Base-by-base conservation (phyloP, 176 grass and related monocot genomes). In the Aegilops longissima region DNA sequence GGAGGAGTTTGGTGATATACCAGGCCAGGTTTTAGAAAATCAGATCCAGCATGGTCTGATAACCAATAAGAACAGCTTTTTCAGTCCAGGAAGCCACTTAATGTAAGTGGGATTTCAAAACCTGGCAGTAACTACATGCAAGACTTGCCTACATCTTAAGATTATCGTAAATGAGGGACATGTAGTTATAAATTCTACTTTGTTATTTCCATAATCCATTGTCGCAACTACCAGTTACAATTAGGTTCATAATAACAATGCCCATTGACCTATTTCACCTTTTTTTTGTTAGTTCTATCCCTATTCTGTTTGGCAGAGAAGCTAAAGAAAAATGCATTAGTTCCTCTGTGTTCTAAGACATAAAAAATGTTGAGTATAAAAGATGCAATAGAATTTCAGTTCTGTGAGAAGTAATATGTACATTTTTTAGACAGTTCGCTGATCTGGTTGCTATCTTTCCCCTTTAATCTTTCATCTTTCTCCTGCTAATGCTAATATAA, bases 401-500 rank as follows among this genome's bases (percentile, higher is more conserved):
- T 51, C 13, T 79, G 9, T 79, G 14, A 61, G 33, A 80, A 45
- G 18, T 61, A 44, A 24, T 30, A 80, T 61, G 59, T 47, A 63
- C 39, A 76, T 66, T 30, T 78, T 73, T 49, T 36, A 2, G 4
- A 40, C 78, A 72, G 29, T 69, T 31, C 42, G 11, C 54, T 51
- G 52, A 39, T 66, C 42, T 45, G 61, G 61, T 66, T 66, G 61
- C 61, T 30, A 66, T 23, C 5, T 72, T 72, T 39, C 20, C n/a
- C 20, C 12, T 84, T 47, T 78, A 39, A 39, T 84, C 30, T 75
- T 64, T 78, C 27, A 81, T 63, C 39, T 14, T 79, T 75, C 10
- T 79, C 39, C 74, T 78, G 31, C 87, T 66, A 77, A 87, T 86
- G 67, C 78, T 70, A 51, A 83, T 80, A n/a, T 61, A 18, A 54